phyloP scores from a whole-genome alignment of 2,329 filamentous ascomycete species.

The Verticillium klebahnii region DNA sequence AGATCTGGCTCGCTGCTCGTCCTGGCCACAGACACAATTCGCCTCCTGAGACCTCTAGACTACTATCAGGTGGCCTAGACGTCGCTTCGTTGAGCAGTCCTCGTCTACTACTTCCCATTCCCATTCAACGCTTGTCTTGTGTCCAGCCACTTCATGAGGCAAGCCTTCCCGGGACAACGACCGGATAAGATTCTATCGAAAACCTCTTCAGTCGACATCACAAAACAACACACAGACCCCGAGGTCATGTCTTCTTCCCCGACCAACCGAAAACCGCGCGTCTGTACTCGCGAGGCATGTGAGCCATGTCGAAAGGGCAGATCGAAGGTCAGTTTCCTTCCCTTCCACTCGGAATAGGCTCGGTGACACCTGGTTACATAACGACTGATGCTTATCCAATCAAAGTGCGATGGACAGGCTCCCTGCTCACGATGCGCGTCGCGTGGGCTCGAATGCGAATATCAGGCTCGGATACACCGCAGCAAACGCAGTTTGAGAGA shows the following conservation, averaged over 20 bases:
- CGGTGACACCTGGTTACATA: too few species aligned
- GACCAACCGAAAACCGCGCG: neutral
- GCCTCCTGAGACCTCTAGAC: neutral
- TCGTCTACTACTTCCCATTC: too few species aligned
- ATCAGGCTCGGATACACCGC: neutral
- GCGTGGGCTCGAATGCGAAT: conserved; percentile 1
- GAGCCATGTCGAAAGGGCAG: neutral
- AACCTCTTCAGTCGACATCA: neutral
- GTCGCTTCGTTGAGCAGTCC: neutral
- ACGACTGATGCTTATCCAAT: neutral
- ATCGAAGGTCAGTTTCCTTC: neutral
- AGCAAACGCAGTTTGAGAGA: conserved; percentile 2
- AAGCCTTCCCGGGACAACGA: too few species aligned
- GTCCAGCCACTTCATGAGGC: too few species aligned
- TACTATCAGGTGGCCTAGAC: neutral
- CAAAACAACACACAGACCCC: neutral
- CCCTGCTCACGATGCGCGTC: conserved; percentile 4
- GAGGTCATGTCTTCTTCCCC: neutral
- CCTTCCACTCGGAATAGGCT: too few species aligned
- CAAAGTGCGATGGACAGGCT: conserved; percentile 5
- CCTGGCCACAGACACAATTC: neutral
- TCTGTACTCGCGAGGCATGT: conserved; percentile 1
- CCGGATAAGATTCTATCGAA: neutral
- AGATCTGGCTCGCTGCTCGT: neutral
- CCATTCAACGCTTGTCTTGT: too few species aligned